Evolutionary conservation across 371 early-diverging fungal species (phyloP).

Genomic region (Umbelopsis sp.): DNA sequence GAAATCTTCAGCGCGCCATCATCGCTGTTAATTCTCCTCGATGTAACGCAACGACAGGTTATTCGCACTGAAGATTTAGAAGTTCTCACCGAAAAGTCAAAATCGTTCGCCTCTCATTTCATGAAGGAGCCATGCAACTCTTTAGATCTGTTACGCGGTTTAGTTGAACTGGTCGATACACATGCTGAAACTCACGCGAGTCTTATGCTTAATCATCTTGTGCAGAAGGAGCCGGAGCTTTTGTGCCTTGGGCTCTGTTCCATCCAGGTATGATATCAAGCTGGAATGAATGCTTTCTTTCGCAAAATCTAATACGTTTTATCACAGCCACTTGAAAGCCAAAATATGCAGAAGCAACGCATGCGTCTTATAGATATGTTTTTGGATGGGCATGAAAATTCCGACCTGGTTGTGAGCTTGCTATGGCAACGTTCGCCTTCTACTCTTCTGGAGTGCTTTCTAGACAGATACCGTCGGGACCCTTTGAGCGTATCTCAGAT

Average conservation of each 20-base stretch:
- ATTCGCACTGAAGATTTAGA: conserved; percentile 33
- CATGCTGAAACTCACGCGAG: conserved; percentile 65
- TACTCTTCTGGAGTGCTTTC: conserved; percentile 68
- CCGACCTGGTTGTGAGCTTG: conserved; percentile 71
- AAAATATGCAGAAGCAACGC: not conserved
- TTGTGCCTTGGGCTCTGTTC: conserved; percentile 78
- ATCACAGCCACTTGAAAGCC: not conserved
- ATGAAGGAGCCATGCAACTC: conserved; percentile 68
- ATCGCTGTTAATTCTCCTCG: conserved; percentile 52
- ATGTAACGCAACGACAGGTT: conserved; percentile 45
- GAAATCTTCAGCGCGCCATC: conserved; percentile 63
- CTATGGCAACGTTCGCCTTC: conserved; percentile 73
- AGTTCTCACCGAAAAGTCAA: conserved; percentile 7
- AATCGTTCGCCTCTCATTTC: not conserved
- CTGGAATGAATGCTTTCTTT: not conserved
- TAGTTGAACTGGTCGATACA: conserved; percentile 64
- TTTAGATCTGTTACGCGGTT: conserved; percentile 69
- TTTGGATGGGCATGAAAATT: conserved; percentile 73
- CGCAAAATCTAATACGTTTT: not conserved
- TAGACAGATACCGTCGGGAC: conserved; percentile 79
- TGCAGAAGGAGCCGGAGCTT: conserved; percentile 77
- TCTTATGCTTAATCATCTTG: conserved; percentile 63
- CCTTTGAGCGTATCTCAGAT: conserved; percentile 73
- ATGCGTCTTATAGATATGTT: conserved; percentile 66
- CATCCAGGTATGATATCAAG: conserved; percentile 42